phyloP scores from a whole-genome alignment of 148 eudicot genomes.

The Chenopodium formosanum region DNA sequence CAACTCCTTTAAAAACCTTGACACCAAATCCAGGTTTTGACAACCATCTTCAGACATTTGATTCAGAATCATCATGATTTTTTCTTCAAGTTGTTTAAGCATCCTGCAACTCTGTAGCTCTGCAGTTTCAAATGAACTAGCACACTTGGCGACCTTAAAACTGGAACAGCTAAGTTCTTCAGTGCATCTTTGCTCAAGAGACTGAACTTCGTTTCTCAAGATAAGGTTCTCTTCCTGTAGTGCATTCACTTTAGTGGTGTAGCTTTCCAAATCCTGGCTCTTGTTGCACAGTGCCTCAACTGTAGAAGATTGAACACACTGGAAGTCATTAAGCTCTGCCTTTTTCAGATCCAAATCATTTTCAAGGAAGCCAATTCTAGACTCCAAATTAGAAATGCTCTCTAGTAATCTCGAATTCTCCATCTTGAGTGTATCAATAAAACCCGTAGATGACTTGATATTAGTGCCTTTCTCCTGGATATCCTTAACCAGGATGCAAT shows the following conservation, averaged over 20 bases:
- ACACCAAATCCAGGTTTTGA: slow-evolving; percentile 32
- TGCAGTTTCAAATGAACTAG: slow-evolving; percentile 31
- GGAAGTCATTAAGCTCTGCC: slow-evolving; percentile 29
- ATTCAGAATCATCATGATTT: slow-evolving; percentile 29
- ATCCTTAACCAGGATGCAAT: slow-evolving; percentile 30
- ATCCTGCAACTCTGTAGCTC: slow-evolving; percentile 38
- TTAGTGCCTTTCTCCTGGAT: slow-evolving; percentile 46
- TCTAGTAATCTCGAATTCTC: slow-evolving; percentile 41
- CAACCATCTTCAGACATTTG: slow-evolving; percentile 35
- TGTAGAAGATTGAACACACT: slow-evolving; percentile 31
- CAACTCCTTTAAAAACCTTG: slow-evolving; percentile 44
- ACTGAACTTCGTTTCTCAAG: slow-evolving; percentile 43
- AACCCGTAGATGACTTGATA: slow-evolving; percentile 26
- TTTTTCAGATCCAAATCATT: slow-evolving; percentile 35
- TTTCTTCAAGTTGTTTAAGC: slow-evolving; percentile 33
- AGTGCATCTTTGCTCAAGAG: slow-evolving; percentile 25
- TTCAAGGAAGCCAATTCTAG: slow-evolving; percentile 33
- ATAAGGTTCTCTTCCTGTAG: slow-evolving; percentile 43
- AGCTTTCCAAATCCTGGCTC: slow-evolving; percentile 40
- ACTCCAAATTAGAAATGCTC: slow-evolving; percentile 32
- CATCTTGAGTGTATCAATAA: slow-evolving; percentile 5
- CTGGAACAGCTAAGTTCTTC: slow-evolving; percentile 29
- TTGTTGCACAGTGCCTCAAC: slow-evolving; percentile 35
- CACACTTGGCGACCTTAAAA: slow-evolving; percentile 29
- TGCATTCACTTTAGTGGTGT: slow-evolving; percentile 23